Evolutionary conservation across 2,329 filamentous ascomycete genomes (phyloP).

Genomic region (Plectosphaerella sp.): DNA sequence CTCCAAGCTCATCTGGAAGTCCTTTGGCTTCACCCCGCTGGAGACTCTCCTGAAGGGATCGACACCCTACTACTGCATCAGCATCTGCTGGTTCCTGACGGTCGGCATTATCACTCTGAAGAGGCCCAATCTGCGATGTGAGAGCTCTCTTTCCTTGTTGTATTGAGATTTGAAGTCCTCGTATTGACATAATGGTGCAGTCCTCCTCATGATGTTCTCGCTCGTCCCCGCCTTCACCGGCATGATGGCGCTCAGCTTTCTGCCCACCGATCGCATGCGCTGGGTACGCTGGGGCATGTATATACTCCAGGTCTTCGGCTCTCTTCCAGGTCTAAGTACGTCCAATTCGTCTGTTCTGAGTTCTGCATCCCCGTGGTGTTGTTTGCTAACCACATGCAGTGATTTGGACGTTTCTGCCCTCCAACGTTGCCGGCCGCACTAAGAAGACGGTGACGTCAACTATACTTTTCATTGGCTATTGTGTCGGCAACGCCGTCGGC

Average conservation of each 20-base stretch:
- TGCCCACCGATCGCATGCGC: slow-evolving; percentile 17
- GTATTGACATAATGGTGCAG: slow-evolving; percentile 1
- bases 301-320: slow-evolving; percentile 20
- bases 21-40: slow-evolving; percentile 24
- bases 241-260: slow-evolving; percentile 23
- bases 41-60: slow-evolving; percentile 26
- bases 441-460: slow-evolving; percentile 23
- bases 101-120: slow-evolving; percentile 17
- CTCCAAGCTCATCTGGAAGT: slow-evolving; percentile 23
- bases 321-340: slow-evolving; percentile 18
- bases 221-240: slow-evolving; percentile 23
- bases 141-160: background rate
- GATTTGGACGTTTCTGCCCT: slow-evolving; percentile 27
- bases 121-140: slow-evolving; percentile 22
- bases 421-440: slow-evolving; percentile 33
- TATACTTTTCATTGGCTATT: slow-evolving; percentile 16
- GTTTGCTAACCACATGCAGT: slow-evolving; percentile 10
- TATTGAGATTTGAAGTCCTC: too few relatives aligned
- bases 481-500: slow-evolving; percentile 15
- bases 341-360: background rate
- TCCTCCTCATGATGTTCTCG: slow-evolving; percentile 22
- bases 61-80: slow-evolving; percentile 20
- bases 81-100: slow-evolving; percentile 22
- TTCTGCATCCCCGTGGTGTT: background rate
- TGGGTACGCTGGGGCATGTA: slow-evolving; percentile 28